Evolutionary conservation across 2,329 filamentous ascomycete genomes (phyloP).

Genomic region (Xylaria sp.): DNA sequence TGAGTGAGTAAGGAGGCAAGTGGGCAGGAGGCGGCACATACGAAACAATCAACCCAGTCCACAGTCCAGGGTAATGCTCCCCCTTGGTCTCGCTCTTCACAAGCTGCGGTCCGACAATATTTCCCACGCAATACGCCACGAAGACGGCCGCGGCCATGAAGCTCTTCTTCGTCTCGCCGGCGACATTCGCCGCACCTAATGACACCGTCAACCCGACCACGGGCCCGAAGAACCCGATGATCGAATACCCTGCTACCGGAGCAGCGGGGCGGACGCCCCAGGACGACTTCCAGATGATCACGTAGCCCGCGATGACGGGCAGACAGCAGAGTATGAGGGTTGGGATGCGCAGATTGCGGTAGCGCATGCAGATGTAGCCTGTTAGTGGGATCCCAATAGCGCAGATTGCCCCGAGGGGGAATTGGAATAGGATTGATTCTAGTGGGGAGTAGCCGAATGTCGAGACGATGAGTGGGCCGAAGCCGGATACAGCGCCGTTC

Average conservation of each 20-base stretch:
- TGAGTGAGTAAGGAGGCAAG: not conserved
- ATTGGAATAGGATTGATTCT: conserved; percentile 74
- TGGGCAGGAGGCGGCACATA: conserved; percentile 34
- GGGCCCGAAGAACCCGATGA: conserved; percentile 75
- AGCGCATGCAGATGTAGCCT: conserved; percentile 66
- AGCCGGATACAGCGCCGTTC: conserved; percentile 73
- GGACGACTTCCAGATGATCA: conserved; percentile 72
- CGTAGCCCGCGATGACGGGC: conserved; percentile 76
- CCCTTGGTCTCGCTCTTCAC: conserved; percentile 69
- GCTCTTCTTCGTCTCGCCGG: conserved; percentile 78
- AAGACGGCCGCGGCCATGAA: conserved; percentile 77
- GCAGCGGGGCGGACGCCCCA: conserved; percentile 69
- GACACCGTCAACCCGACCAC: conserved; percentile 66
- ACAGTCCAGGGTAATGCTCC: conserved; percentile 73
- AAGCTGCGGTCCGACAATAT: conserved; percentile 77
- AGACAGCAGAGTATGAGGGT: conserved; percentile 71
- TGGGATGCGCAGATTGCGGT: conserved; percentile 67
- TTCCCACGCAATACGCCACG: conserved; percentile 74
- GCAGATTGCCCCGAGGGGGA: conserved; percentile 73
- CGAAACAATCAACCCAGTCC: conserved; percentile 70
- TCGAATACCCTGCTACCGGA: conserved; percentile 72
- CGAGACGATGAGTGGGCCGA: conserved; percentile 73
- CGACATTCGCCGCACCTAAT: conserved; percentile 68
- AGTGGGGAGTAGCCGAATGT: conserved; percentile 71
- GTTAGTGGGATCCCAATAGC: conserved; percentile 69